A percentile compares a stretch with the other conserved stretches of the same genome.
Conservation (phyloP, 805 yeast genomes). For the Debaryomyces maramus region DNA sequence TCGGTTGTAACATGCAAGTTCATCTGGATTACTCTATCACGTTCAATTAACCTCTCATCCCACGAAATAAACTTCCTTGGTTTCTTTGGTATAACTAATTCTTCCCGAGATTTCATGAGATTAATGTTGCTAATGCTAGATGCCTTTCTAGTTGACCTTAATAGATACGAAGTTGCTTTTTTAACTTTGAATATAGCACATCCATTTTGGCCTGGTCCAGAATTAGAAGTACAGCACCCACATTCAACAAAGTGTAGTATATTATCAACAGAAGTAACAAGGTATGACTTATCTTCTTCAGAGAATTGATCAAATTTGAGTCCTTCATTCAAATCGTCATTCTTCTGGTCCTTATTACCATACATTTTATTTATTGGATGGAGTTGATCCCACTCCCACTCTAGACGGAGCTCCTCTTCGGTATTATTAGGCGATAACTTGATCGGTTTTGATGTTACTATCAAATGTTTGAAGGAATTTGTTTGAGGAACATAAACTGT, state of each 20-base stretch:
- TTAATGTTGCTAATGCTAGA: constrained; percentile 39
- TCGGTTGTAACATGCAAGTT: constrained; percentile 20
- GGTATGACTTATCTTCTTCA: constrained; percentile 51
- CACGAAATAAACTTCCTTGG: constrained; percentile 36
- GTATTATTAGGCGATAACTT: constrained; percentile 25
- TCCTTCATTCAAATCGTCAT: constrained; percentile 24
- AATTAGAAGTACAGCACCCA: constrained; percentile 45
- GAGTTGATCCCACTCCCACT: constrained; percentile 85
- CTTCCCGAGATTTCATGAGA: constrained; percentile 38
- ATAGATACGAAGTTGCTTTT: constrained; percentile 58
- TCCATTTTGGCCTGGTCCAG: constrained; percentile 37
- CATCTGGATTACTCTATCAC: constrained; percentile 29
- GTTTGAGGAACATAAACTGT: constrained; percentile 46
- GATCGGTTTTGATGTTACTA: constrained; percentile 58
- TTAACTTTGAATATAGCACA: constrained; percentile 62
- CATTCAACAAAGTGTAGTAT: constrained; percentile 65
- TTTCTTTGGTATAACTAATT: constrained; percentile 31
- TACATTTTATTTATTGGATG: constrained; percentile 71
- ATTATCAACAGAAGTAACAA: constrained; percentile 63
- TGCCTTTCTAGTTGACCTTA: constrained; percentile 57
- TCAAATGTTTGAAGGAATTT: constrained; percentile 47
- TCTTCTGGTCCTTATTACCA: constrained; percentile 13
- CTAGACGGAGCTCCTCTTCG: constrained; percentile 66
- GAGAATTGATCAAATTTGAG: constrained; percentile 53
- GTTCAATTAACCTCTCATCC: constrained; percentile 31